phyloP scores from a whole-genome alignment of 305 asterid genomes.

The Fraxinus greggii region DNA sequence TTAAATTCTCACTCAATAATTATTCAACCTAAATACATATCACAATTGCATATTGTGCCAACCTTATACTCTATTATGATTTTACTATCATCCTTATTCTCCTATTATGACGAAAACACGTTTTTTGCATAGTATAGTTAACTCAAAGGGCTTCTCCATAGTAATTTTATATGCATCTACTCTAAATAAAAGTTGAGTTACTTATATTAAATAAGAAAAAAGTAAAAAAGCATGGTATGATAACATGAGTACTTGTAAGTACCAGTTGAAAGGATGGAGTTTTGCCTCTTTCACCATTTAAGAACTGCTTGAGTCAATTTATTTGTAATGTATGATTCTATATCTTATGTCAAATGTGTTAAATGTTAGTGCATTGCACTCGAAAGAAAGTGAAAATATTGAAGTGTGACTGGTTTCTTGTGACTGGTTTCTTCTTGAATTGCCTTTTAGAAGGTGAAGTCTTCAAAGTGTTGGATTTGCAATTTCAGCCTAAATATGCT shows the following conservation, averaged over 20 bases:
- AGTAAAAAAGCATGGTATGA: neutral
- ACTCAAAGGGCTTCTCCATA: neutral
- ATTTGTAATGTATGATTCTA: neutral
- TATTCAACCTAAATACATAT: neutral
- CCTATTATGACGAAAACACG: neutral
- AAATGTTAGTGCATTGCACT: neutral
- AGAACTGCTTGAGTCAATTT: neutral
- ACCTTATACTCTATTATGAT: neutral
- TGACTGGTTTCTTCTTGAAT: neutral
- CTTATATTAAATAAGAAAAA: neutral
- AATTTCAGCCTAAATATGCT: neutral
- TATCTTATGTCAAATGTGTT: neutral
- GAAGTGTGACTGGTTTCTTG: neutral
- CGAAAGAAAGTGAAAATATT: neutral
- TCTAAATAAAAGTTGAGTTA: neutral
- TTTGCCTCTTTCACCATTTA: neutral
- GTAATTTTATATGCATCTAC: neutral
- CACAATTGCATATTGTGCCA: neutral
- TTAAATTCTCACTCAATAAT: neutral
- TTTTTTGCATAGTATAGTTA: neutral
- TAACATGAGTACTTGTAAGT: neutral
- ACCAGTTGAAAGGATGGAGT: neutral
- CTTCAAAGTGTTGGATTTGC: neutral
- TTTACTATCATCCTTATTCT: neutral
- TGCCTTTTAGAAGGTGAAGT: neutral